Evolutionary conservation across 768 basidiomycete species (phyloP).

Genomic region (Suillus variegatus): DNA sequence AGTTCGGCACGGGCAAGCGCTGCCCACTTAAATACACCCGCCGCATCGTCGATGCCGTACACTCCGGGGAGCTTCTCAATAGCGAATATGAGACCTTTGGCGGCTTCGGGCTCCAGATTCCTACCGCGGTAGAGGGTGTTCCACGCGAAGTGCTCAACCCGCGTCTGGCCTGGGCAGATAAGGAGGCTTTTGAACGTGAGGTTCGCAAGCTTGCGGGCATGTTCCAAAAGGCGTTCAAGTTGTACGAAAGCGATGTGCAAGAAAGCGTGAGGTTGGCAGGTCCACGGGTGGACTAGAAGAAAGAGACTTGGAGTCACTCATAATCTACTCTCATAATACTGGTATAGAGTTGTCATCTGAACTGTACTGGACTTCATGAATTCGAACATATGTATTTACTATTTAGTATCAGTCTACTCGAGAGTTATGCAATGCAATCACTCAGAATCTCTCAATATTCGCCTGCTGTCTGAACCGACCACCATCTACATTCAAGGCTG

Average conservation of each 20-base stretch:
- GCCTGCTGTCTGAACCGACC: neutral
- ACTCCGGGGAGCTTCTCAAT: constrained; percentile 86
- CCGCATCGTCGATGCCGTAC: constrained; percentile 95
- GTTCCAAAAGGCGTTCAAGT: constrained; percentile 92
- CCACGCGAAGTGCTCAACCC: constrained; percentile 93
- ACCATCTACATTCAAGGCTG: neutral
- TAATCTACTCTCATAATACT: neutral
- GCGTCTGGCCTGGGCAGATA: constrained; percentile 80
- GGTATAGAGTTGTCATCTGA: neutral
- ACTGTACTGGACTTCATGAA: neutral
- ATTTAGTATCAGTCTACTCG: neutral
- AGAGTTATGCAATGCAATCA: neutral
- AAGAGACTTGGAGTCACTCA: constrained; percentile 6
- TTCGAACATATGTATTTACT: neutral
- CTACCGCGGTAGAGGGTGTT: constrained; percentile 80
- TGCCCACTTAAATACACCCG: constrained; percentile 97
- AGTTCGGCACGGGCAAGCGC: constrained; percentile 89
- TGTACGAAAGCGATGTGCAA: constrained; percentile 87
- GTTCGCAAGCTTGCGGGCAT: constrained; percentile 86
- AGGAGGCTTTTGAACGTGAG: constrained; percentile 88
- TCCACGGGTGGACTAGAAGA: constrained; percentile 43
- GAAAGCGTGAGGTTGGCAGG: constrained; percentile 82
- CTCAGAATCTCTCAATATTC: neutral
- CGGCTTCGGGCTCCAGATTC: constrained; percentile 83
- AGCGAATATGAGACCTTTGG: constrained; percentile 85